Percentiles rank a stretch among this genome's conserved stretches.
These are phyloP conservation scores for Linderina pennispora DNA, from an alignment of 192 early-diverging fungal species.

Conservation along the genomic window DNA sequence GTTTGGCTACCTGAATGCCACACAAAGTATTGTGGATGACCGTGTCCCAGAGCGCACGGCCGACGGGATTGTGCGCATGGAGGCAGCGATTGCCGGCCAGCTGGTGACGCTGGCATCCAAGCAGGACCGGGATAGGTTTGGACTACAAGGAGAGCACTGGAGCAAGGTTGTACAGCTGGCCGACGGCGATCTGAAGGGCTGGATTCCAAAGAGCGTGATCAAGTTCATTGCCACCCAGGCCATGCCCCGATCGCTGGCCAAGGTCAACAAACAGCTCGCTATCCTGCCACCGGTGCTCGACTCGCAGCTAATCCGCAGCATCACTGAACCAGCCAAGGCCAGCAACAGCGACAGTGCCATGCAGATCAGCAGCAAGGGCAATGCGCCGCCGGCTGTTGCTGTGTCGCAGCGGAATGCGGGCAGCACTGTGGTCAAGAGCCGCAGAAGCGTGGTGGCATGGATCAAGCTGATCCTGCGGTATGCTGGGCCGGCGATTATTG, in stretches of 20 bases:
- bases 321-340: not conserved
- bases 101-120: slow-evolving; percentile 13
- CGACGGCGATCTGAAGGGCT: slow-evolving; percentile 45
- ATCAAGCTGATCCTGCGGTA: slow-evolving; percentile 18
- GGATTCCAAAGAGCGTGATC: slow-evolving; percentile 45
- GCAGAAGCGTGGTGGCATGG: slow-evolving; percentile 13
- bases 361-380: not conserved
- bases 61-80: slow-evolving; percentile 44
- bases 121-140: slow-evolving; percentile 13
- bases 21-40: slow-evolving; percentile 30
- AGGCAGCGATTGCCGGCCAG: slow-evolving; percentile 45
- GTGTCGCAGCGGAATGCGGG: not conserved
- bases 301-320: slow-evolving; percentile 18
- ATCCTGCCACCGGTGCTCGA: slow-evolving; percentile 8
- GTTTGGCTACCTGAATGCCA: slow-evolving; percentile 33
- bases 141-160: slow-evolving; percentile 15
- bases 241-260: slow-evolving; percentile 44
- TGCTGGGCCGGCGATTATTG: slow-evolving; percentile 36
- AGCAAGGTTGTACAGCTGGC: slow-evolving; percentile 43
- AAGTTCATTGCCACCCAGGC: slow-evolving; percentile 49
- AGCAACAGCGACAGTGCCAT: not conserved
- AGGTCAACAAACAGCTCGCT: slow-evolving; percentile 34
- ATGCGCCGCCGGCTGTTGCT: not conserved
- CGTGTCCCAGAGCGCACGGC: slow-evolving; percentile 19
- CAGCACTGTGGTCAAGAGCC: not conserved